These are phyloP conservation scores for Suhomyces sp. DNA, from an alignment of 805 yeast species.

Conservation along the genomic window DNA sequence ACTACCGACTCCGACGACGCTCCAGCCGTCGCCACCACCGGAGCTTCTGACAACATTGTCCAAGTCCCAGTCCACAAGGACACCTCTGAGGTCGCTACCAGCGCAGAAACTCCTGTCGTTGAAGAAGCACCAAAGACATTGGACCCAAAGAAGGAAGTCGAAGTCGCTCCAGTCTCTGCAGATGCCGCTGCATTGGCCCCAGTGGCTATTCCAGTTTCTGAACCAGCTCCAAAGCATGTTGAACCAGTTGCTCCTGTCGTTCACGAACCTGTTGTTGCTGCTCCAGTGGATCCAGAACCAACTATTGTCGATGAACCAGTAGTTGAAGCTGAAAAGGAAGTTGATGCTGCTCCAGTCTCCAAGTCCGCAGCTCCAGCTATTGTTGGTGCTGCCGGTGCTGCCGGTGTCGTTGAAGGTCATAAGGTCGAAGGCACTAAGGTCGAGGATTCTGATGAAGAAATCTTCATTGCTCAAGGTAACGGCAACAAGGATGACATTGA, in stretches of 20 bases:
- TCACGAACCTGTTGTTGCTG: constrained; percentile 3
- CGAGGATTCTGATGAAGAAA: constrained; percentile 32
- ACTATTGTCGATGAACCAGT: constrained; percentile 14
- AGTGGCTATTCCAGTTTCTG: constrained; percentile 6
- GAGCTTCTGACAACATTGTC: constrained; percentile 2
- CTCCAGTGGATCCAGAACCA: constrained; percentile 1
- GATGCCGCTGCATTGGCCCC: constrained; percentile 9
- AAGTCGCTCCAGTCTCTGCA: constrained; percentile 5
- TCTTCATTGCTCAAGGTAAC: constrained; percentile 41
- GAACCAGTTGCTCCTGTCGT: constrained; percentile 8
- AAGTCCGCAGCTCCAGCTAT: constrained; percentile 4
- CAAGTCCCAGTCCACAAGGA: background rate
- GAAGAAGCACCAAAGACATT: constrained; percentile 6
- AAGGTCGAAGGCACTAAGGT: too few relatives aligned
- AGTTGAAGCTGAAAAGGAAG: constrained; percentile 10
- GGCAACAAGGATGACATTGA: constrained; percentile 26
- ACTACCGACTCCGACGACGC: constrained; percentile 9
- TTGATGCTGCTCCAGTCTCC: constrained; percentile 13
- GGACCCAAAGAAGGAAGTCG: constrained; percentile 10
- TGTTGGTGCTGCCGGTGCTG: constrained; percentile 11
- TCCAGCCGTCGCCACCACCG: constrained; percentile 3
- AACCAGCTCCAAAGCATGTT: constrained; percentile 12
- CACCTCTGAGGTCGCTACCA: too few relatives aligned
- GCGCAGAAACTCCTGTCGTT: background rate
- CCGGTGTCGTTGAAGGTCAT: constrained; percentile 8